Base-by-base conservation (phyloP, 139 green algal genomes). In the Pleodorina starrii region DNA sequence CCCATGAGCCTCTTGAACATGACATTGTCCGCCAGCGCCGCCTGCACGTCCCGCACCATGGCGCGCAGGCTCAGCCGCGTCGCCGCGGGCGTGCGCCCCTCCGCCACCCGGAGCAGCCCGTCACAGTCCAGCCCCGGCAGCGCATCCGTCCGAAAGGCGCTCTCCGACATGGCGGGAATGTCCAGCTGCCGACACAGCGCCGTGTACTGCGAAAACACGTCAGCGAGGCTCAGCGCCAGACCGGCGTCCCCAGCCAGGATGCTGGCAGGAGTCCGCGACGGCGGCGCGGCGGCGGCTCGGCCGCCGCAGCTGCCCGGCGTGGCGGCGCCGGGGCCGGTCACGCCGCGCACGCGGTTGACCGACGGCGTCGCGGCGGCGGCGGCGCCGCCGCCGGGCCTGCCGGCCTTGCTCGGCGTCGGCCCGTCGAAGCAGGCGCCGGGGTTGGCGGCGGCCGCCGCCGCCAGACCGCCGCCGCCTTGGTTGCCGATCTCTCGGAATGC, bases 1-100 rank as follows among this genome's bases (percentile, higher is more conserved):
- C 89, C 89, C 66, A 92, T 87, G 51, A 93, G 81, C 25, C 85
- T 63, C 66, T 85, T 93, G 63, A 90, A 93, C 78, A 93, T 81
- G 4, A 87, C 80, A 38, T 93, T 93, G 42, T 85, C 63, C 50
- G 66, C 35, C 48, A 93, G 86, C 38, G 90, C 90, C 21, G 60
- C 19, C 40, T 87, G 86, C 38, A 93, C 85, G 80, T 93, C 90
- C 7, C 42, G 32, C 14, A 87, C 84, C 85, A 84, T 72, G 35
- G 42, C 25, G 1, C 42, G 54, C 54, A 85, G 73, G 54, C 54
- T 68, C 48, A 90, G 57, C 54, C 73, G 42, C 85, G 59, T 79
- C 36, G 74, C 73, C 3, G 57, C 74, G 27, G 68, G 74, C 23
- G 85, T 90, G 40, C 73, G 57, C 36, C 85, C 73, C 85, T 85